A percentile compares a stretch with the other conserved stretches of the same genome.
These are phyloP conservation scores for Ceratobasidium sp. DNA, from an alignment of 1,284 basidiomycete genomes.

Conservation along the genomic window DNA sequence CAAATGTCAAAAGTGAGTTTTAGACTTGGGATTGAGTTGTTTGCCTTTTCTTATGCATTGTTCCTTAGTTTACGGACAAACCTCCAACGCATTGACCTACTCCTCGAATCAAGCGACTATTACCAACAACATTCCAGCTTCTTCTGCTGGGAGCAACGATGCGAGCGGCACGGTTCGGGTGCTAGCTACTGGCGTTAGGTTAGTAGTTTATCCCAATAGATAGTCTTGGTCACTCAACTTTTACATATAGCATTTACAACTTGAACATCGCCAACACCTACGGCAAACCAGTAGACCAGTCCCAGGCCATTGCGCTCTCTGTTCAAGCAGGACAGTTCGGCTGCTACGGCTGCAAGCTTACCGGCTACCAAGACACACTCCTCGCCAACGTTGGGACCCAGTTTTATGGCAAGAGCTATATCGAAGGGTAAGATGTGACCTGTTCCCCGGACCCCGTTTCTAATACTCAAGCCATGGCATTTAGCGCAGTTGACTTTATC, in stretches of 20 bases:
- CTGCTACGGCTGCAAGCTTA: constrained; percentile 50
- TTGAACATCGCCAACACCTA: constrained; percentile 51
- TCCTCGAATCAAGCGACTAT: constrained; percentile 48
- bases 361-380: constrained; percentile 51
- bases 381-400: constrained; percentile 50
- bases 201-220: neutral
- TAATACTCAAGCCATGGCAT: neutral
- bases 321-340: constrained; percentile 48
- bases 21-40: neutral
- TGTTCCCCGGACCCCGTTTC: neutral
- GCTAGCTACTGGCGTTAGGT: constrained; percentile 48
- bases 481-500: constrained; percentile 27
- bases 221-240: neutral
- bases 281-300: constrained; percentile 46
- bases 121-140: constrained; percentile 47
- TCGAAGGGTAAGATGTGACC: constrained; percentile 43
- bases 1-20: constrained; percentile 45
- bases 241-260: constrained; percentile 47
- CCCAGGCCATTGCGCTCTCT: constrained; percentile 51
- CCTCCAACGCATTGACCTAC: constrained; percentile 33
- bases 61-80: constrained; percentile 42
- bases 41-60: neutral
- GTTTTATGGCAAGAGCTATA: constrained; percentile 49
- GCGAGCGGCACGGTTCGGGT: constrained; percentile 50
- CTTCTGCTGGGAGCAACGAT: constrained; percentile 50